phyloP scores from a whole-genome alignment of 2,329 filamentous ascomycete genomes.

The Ploettnerulaceae sp. region DNA sequence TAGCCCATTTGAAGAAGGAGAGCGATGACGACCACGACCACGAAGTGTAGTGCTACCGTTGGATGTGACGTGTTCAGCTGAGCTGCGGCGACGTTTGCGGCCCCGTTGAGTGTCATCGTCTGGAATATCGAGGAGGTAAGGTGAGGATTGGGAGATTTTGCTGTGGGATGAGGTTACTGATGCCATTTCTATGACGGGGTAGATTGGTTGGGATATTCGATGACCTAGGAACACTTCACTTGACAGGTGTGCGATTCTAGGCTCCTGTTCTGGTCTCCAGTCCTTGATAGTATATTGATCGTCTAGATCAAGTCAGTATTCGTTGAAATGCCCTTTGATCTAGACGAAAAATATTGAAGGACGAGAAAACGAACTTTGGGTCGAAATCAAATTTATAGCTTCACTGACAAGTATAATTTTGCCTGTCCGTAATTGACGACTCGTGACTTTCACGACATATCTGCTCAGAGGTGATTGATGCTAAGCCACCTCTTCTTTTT shows the following conservation, averaged over 20 bases:
- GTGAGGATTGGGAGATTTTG: not conserved
- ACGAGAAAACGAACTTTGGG: not conserved
- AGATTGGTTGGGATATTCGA: not conserved
- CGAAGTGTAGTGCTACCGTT: conserved; percentile 25
- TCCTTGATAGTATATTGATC: not conserved
- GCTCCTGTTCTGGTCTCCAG: not conserved
- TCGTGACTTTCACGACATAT: no score
- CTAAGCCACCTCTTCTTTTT: no score
- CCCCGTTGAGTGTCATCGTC: conserved; percentile 26
- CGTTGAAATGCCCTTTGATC: not conserved
- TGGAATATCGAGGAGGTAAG: conserved; percentile 9
- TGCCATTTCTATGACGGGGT: conserved; percentile 1
- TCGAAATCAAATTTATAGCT: not conserved
- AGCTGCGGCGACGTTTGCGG: conserved; percentile 30
- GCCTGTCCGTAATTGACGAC: no score
- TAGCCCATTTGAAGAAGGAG: conserved; percentile 2
- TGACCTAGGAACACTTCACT: not conserved
- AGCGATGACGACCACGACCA: conserved; percentile 27
- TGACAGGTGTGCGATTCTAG: not conserved
- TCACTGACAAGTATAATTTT: no score
- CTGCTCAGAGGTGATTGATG: no score
- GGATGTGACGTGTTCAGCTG: conserved; percentile 15
- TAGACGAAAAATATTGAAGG: not conserved
- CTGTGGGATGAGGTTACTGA: not conserved
- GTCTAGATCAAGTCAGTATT: not conserved